phyloP scores from a whole-genome alignment of 2,329 filamentous ascomycete genomes.

The Claviceps sorghi region DNA sequence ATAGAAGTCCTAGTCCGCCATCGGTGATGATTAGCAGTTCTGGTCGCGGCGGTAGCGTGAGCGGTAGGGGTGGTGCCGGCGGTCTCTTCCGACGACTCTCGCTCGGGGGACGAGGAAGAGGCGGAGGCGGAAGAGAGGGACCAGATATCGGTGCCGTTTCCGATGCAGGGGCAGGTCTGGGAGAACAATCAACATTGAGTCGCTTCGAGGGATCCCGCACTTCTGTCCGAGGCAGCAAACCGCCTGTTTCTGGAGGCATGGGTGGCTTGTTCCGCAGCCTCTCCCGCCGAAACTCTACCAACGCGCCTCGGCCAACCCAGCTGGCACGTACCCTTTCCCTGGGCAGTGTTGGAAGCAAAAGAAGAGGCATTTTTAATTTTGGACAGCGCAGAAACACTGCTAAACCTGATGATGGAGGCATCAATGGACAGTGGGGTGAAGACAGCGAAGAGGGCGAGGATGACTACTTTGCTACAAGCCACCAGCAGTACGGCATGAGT shows the following conservation, averaged over 20 bases:
- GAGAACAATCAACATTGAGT: slow-evolving; percentile 19
- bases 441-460: slow-evolving; percentile 30
- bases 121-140: not conserved
- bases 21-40: slow-evolving; percentile 3
- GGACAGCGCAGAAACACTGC: slow-evolving; percentile 25
- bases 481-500: slow-evolving; percentile 10
- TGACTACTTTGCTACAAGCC: slow-evolving; percentile 11
- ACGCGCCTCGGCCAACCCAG: slow-evolving; percentile 23
- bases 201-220: slow-evolving; percentile 24
- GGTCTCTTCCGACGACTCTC: slow-evolving; percentile 33
- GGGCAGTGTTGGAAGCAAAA: slow-evolving; percentile 36
- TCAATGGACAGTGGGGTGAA: slow-evolving; percentile 38
- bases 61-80: slow-evolving; percentile 8
- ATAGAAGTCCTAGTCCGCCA: slow-evolving; percentile 26
- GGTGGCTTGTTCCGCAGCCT: slow-evolving; percentile 33
- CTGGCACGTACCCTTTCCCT: slow-evolving; percentile 48
- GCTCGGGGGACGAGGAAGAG: not conserved
- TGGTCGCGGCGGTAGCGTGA: slow-evolving; percentile 9
- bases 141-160: not conserved
- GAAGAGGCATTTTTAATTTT: slow-evolving; percentile 27
- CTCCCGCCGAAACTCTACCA: slow-evolving; percentile 20
- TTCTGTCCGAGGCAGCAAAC: slow-evolving; percentile 28
- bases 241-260: slow-evolving; percentile 31
- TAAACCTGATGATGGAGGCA: slow-evolving; percentile 33
- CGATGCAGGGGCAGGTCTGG: slow-evolving; percentile 7